A percentile compares a stretch with the other conserved stretches of the same genome.
Conservation (phyloP, 2,329 filamentous ascomycete genomes). For the Aspergillus unguis region DNA sequence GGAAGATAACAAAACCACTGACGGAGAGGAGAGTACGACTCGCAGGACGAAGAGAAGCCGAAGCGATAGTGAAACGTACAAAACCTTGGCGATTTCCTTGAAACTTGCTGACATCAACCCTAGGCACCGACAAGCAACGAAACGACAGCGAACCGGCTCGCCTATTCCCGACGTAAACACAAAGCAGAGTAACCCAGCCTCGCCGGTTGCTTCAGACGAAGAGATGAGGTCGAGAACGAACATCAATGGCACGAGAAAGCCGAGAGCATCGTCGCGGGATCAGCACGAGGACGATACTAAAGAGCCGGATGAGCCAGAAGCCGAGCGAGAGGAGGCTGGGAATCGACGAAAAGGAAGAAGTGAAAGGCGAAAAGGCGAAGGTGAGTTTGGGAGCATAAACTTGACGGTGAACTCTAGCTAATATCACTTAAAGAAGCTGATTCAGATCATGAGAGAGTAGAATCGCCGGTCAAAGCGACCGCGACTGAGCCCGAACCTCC, state of each 20-base stretch:
- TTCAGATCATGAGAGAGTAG: conserved; percentile 66
- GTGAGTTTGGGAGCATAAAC: conserved; percentile 48
- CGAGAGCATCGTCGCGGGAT: conserved; percentile 55
- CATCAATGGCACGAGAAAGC: conserved; percentile 52
- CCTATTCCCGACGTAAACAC: conserved; percentile 63
- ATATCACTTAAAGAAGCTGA: conserved; percentile 51
- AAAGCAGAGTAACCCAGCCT: conserved; percentile 45
- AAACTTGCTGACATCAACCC: conserved; percentile 23
- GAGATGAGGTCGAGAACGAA: conserved; percentile 48
- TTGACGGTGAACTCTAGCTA: conserved; percentile 17
- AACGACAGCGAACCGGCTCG: conserved; percentile 80
- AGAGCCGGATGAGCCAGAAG: conserved; percentile 63
- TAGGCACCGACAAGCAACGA: conserved; percentile 68
- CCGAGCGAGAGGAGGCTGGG: conserved; percentile 68
- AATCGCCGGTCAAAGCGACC: conserved; percentile 49
- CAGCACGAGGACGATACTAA: conserved; percentile 49
- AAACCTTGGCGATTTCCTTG: neutral
- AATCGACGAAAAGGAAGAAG: conserved; percentile 78
- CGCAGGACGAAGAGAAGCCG: conserved; percentile 76
- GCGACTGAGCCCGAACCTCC: conserved; percentile 38
- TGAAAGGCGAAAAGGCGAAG: conserved; percentile 76
- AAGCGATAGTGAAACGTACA: conserved; percentile 90
- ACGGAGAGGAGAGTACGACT: conserved; percentile 52
- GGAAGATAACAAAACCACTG: conserved; percentile 60
- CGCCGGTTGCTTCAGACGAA: conserved; percentile 61